Conservation (phyloP, 495 filamentous ascomycete genomes). For the Thozetella sp. region DNA sequence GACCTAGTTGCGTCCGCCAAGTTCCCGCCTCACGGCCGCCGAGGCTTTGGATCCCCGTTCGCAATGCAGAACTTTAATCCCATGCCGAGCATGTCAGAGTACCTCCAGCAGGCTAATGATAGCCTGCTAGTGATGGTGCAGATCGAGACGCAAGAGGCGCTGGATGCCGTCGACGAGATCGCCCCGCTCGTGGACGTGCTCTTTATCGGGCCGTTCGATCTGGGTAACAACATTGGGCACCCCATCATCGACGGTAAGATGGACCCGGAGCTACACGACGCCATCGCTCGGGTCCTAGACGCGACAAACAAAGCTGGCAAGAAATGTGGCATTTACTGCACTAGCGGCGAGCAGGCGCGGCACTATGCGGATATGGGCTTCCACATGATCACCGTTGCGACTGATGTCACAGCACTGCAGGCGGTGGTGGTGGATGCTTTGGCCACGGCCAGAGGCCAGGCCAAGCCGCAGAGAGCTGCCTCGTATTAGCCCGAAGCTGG, state of each 20-base stretch:
- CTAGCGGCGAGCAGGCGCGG: constrained; percentile 63
- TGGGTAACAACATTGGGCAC: constrained; percentile 75
- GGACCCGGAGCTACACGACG: constrained; percentile 64
- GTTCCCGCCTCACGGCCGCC: constrained; percentile 64
- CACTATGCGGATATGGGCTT: constrained; percentile 69
- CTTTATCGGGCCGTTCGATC: constrained; percentile 79
- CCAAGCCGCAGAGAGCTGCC: constrained; percentile 22
- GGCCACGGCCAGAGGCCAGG: constrained; percentile 45
- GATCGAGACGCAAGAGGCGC: constrained; percentile 77
- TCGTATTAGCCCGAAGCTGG: constrained; percentile 24
- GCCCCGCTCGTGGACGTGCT: constrained; percentile 74
- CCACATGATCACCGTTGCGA: constrained; percentile 71
- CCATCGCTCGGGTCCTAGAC: constrained; percentile 63
- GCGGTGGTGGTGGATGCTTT: constrained; percentile 43
- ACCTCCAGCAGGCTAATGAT: constrained; percentile 75
- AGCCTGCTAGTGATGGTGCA: constrained; percentile 74
- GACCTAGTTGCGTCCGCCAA: constrained; percentile 61
- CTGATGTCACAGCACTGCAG: constrained; percentile 59
- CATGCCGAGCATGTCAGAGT: constrained; percentile 56
- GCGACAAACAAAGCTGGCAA: constrained; percentile 71
- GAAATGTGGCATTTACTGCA: constrained; percentile 79
- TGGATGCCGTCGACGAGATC: constrained; percentile 72
- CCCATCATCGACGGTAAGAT: constrained; percentile 66
- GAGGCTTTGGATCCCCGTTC: constrained; percentile 71
- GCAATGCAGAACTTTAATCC: constrained; percentile 64